Evolutionary conservation across 306 rosid species (phyloP), one percentile per base, ranked within the genome.

Genomic region (apple (Malus domestica)): DNA sequence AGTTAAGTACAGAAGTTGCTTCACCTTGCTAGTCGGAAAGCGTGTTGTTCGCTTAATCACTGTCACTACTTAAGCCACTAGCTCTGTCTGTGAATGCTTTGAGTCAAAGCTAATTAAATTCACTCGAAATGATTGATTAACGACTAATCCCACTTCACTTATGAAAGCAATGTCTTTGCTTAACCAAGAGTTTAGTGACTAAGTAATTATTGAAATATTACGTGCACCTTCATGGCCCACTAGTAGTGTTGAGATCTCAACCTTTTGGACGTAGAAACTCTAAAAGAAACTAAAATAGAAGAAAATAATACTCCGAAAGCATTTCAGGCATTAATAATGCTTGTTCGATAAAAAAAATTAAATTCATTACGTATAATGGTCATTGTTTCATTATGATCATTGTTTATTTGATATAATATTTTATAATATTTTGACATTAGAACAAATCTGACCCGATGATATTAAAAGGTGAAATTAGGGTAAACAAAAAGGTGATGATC

Each of bases 151-250:
- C 71, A 78, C 75, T 72, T 59, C 67, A 78, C 75, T 66, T 12
- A 68, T 62, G 59, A 74, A 81, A 85, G 83, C 79, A 85, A 80
- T 72, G 77, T 78, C 71, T 64, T 78, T 83, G 83, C 81, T 86
- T 83, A 85, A 78, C 75, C 70, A 71, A 71, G 73, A 71, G 73
- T 67, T 85, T 71, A 70, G 79, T 77, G 79, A 76, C 70, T 68
- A 59, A 1, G 11, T 18, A 18, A 19, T 57, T 22, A 8, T 52
- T 42, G 15, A 54, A 78, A 38, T 60, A 74, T 75, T 78, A 15
- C 63, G 64, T 78, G 74, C 72, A 70, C 49, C 73, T 74, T 63
- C 78, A 73, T 76, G 76, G 55, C 78, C 73, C 82, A 72, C 78
- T 15, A 72, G 67, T 52, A 30, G 51, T 61, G 66, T 73, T 74